Conservation (phyloP, 140 eudicot species). For the Bidens hawaiensis region DNA sequence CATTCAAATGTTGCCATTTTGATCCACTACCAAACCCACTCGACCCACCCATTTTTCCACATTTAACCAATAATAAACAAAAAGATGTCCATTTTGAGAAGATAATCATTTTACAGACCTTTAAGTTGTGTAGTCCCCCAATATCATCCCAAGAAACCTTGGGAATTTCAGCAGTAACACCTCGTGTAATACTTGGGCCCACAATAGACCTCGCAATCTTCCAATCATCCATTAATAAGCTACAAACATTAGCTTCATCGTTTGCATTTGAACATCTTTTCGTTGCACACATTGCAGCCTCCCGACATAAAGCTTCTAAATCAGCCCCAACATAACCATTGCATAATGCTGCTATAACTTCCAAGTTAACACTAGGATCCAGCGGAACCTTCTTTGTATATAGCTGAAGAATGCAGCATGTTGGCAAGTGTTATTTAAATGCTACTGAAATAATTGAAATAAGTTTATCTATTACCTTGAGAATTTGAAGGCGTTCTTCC, state of each 20-base stretch:
- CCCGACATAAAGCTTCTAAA: slow-evolving; percentile 96
- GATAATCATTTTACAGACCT: slow-evolving; percentile 42
- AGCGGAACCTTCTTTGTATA: slow-evolving; percentile 69
- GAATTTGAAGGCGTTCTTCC: slow-evolving; percentile 73
- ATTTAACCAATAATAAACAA: background rate
- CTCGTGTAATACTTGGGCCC: slow-evolving; percentile 94
- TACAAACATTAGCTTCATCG: slow-evolving; percentile 30
- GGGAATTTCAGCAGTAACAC: slow-evolving; percentile 84
- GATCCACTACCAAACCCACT: background rate
- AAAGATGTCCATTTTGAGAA: background rate
- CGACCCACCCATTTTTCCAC: background rate
- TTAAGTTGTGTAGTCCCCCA: slow-evolving; percentile 75
- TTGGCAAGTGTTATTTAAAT: background rate
- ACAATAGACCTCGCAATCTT: slow-evolving; percentile 61
- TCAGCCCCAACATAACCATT: slow-evolving; percentile 98
- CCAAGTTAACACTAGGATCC: slow-evolving; percentile 68
- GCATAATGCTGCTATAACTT: slow-evolving; percentile 67
- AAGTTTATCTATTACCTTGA: slow-evolving; percentile 39
- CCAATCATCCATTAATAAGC: slow-evolving; percentile 79
- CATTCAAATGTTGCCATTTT: too few species aligned
- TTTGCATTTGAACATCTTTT: slow-evolving; percentile 35
- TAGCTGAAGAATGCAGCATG: slow-evolving; percentile 48
- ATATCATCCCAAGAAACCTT: slow-evolving; percentile 92
- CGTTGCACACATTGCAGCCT: slow-evolving; percentile 58
- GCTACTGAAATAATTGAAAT: background rate